These are phyloP conservation scores for Cladosporium phlei DNA, from an alignment of 2,329 filamentous ascomycete genomes.

Conservation along the genomic window DNA sequence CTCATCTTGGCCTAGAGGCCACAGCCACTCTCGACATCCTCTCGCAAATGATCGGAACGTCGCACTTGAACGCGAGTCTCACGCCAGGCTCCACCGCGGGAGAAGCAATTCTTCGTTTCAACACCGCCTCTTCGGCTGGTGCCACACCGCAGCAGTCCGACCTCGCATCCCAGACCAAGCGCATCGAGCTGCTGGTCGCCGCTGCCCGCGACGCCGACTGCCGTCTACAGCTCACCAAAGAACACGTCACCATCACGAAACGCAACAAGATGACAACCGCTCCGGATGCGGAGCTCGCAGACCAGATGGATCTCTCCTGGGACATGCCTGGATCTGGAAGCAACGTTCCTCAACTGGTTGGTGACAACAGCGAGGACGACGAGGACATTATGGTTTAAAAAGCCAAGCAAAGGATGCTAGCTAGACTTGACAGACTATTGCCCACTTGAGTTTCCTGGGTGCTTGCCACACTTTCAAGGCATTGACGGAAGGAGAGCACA, in stretches of 20 bases:
- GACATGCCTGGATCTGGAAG: constrained; percentile 19
- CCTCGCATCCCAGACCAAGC: constrained; percentile 47
- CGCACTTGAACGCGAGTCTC: constrained; percentile 49
- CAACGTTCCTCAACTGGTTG: constrained; percentile 10
- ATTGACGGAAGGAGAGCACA: neutral
- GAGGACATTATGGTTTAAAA: constrained; percentile 31
- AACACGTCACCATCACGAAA: constrained; percentile 53
- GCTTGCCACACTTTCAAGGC: neutral
- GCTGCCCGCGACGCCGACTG: constrained; percentile 52
- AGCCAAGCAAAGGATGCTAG: neutral
- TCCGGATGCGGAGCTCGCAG: constrained; percentile 29
- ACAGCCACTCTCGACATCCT: constrained; percentile 52
- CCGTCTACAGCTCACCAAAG: constrained; percentile 53
- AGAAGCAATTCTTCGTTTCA: constrained; percentile 52
- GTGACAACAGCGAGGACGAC: constrained; percentile 20
- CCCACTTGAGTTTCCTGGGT: neutral
- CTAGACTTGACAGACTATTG: neutral
- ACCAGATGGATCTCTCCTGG: constrained; percentile 34
- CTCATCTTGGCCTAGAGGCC: constrained; percentile 46
- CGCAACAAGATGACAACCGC: constrained; percentile 39
- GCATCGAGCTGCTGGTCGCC: constrained; percentile 47
- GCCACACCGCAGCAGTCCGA: constrained; percentile 29
- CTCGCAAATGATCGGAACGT: constrained; percentile 48
- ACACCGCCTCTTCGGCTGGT: constrained; percentile 29
- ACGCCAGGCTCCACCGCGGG: constrained; percentile 38